Conservation (phyloP, 2,329 filamentous ascomycete species). For the Aspergillus jensenii region DNA sequence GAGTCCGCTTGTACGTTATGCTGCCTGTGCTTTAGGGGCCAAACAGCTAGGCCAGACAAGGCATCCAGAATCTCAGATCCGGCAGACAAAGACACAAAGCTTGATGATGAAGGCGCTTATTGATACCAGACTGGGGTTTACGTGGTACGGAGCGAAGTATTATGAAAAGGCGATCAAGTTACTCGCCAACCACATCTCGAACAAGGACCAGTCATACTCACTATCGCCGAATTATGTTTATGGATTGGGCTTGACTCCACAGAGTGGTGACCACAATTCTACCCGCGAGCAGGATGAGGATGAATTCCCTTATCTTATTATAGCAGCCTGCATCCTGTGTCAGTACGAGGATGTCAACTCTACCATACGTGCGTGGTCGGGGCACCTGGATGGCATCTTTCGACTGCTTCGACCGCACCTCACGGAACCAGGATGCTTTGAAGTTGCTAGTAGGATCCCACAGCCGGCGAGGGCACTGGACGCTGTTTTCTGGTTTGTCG, state of each 20-base stretch:
- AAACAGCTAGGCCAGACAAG: conserved; percentile 21
- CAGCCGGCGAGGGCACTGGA: conserved; percentile 9
- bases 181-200: conserved; percentile 15
- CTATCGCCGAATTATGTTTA: conserved; percentile 11
- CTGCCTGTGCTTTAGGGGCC: conserved; percentile 19
- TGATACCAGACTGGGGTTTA: conserved; percentile 11
- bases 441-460: not conserved
- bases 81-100: conserved; percentile 6
- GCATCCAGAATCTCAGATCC: conserved; percentile 2
- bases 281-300: not conserved
- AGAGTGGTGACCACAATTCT: not conserved
- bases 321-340: conserved; percentile 17
- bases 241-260: not conserved
- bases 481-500: conserved; percentile 17
- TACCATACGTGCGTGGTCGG: conserved; percentile 17
- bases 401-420: conserved; percentile 14
- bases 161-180: conserved; percentile 20
- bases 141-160: conserved; percentile 22
- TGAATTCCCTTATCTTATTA: not conserved
- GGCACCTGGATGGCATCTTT: conserved; percentile 16
- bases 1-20: conserved; percentile 15
- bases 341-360: conserved; percentile 18
- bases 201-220: not conserved
- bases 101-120: conserved; percentile 10
- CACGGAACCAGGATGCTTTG: not conserved